phyloP scores from a whole-genome alignment of 768 basidiomycete species.

The Termitomyces titanicus region DNA sequence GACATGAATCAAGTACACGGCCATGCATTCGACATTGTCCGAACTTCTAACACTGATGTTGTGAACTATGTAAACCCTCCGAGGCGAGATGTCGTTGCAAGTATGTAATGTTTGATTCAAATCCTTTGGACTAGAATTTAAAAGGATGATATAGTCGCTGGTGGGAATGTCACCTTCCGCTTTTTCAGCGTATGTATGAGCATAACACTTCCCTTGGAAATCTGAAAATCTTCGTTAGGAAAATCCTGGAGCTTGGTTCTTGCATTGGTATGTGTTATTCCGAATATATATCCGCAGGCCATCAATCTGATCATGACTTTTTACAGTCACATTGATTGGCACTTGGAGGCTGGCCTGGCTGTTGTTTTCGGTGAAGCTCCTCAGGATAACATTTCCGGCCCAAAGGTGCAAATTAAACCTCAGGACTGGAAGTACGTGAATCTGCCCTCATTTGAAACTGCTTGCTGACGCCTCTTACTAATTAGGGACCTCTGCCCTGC shows the following conservation, averaged over 20 bases:
- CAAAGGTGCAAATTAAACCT: slow-evolving; percentile 25
- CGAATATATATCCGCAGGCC: not conserved
- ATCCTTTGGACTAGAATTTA: not conserved
- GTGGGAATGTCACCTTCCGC: slow-evolving; percentile 31
- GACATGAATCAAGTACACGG: slow-evolving; percentile 21
- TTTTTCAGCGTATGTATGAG: slow-evolving; percentile 22
- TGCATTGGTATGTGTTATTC: slow-evolving; percentile 30
- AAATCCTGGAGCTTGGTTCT: slow-evolving; percentile 60
- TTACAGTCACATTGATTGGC: slow-evolving; percentile 32
- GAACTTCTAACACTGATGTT: slow-evolving; percentile 17
- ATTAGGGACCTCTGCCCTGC: not conserved
- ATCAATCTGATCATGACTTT: not conserved
- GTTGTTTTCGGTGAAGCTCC: slow-evolving; percentile 30
- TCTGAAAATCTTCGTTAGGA: slow-evolving; percentile 12
- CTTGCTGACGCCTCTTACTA: not conserved
- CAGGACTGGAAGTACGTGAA: slow-evolving; percentile 26
- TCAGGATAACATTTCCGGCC: slow-evolving; percentile 22
- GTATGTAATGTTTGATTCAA: not conserved
- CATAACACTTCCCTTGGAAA: not conserved
- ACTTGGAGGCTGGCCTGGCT: slow-evolving; percentile 32
- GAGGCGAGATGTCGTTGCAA: not conserved
- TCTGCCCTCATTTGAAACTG: not conserved
- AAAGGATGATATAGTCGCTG: slow-evolving; percentile 20
- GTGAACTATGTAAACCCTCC: slow-evolving; percentile 15
- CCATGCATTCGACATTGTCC: slow-evolving; percentile 27